phyloP scores from a whole-genome alignment of 176 grass and related monocot species.

The Zea luxurians region DNA sequence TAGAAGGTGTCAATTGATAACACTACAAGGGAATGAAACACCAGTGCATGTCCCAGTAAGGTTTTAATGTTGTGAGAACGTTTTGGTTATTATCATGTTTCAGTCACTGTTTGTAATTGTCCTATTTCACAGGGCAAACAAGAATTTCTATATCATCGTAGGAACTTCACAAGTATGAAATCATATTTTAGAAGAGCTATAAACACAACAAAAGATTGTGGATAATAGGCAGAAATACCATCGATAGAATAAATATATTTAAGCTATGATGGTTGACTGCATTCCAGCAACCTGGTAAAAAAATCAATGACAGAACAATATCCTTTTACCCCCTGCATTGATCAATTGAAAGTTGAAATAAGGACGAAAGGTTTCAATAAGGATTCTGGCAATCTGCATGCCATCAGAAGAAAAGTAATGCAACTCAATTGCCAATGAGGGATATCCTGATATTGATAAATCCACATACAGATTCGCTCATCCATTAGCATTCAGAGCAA shows the following conservation, averaged over 20 bases:
- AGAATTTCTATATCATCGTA: neutral
- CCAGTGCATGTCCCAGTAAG: neutral
- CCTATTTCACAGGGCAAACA: constrained; percentile 4
- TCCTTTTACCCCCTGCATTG: neutral
- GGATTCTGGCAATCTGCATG: neutral
- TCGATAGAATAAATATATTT: neutral
- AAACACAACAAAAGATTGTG: neutral
- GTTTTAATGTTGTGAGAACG: neutral
- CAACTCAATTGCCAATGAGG: neutral
- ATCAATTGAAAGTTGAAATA: neutral
- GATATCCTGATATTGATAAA: neutral
- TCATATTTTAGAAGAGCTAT: neutral
- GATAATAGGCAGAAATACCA: neutral
- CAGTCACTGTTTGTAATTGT: neutral
- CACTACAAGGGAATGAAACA: neutral
- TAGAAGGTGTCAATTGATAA: neutral
- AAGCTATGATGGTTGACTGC: neutral
- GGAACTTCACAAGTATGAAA: neutral
- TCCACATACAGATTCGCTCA: constrained; percentile 17
- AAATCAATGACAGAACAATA: neutral
- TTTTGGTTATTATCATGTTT: neutral
- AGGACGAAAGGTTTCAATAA: neutral
- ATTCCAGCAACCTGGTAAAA: neutral
- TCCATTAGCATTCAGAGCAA: constrained; percentile 21
- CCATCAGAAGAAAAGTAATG: neutral